These are phyloP conservation scores for Pyricularia sp. DNA, from an alignment of 2,329 filamentous ascomycete genomes.

Conservation along the genomic window DNA sequence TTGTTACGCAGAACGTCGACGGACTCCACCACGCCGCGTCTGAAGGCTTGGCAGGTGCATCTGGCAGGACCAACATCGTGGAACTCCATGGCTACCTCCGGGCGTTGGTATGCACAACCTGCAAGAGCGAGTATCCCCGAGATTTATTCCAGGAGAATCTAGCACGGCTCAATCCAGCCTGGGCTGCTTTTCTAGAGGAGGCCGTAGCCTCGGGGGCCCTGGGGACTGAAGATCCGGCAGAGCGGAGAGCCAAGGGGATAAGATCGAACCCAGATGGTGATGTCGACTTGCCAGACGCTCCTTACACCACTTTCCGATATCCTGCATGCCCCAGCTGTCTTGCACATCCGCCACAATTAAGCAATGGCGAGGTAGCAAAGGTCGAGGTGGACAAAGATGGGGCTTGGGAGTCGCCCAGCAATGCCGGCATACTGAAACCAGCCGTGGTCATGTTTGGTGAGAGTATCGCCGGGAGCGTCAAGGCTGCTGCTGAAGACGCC, in stretches of 20 bases:
- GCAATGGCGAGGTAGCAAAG: constrained; percentile 37
- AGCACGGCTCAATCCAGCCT: constrained; percentile 68
- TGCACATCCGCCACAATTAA: constrained; percentile 40
- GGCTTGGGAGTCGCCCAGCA: constrained; percentile 54
- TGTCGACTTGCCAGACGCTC: constrained; percentile 74
- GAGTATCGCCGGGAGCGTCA: constrained; percentile 58
- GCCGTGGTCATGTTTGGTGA: constrained; percentile 96
- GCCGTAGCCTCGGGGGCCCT: constrained; percentile 64
- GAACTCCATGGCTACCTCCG: constrained; percentile 89
- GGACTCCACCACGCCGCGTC: constrained; percentile 57
- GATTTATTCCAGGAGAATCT: constrained; percentile 64
- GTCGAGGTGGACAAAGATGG: constrained; percentile 69
- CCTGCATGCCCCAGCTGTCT: constrained; percentile 78
- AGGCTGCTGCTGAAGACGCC: constrained; percentile 62
- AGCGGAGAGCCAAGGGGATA: constrained; percentile 55
- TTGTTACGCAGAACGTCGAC: constrained; percentile 95
- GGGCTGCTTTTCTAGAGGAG: constrained; percentile 63
- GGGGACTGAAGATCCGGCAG: constrained; percentile 60
- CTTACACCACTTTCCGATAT: constrained; percentile 83
- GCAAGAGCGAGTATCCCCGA: constrained; percentile 57
- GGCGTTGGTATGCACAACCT: constrained; percentile 68
- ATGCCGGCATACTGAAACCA: constrained; percentile 76
- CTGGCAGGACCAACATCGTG: constrained; percentile 19
- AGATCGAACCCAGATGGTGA: constrained; percentile 90
- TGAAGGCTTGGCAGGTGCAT: neutral